Conservation (phyloP, 176 grass and related monocot genomes). For the Eleusine indica region DNA sequence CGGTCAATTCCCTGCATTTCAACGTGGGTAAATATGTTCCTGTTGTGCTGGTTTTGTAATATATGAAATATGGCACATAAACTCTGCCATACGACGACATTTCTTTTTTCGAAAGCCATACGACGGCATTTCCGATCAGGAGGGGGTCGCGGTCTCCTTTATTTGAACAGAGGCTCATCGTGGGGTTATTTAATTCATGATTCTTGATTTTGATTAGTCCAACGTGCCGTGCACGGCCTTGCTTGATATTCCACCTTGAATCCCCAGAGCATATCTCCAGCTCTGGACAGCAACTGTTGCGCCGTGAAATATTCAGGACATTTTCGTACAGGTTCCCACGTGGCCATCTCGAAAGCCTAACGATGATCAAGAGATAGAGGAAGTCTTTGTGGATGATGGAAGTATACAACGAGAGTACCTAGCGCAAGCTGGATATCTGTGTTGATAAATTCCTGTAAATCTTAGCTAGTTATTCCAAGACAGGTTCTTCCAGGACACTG, state of each 20-base stretch:
- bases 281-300: neutral
- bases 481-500: neutral
- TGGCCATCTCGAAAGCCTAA: constrained; percentile 4
- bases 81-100: no score
- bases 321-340: neutral
- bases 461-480: neutral
- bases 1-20: no score
- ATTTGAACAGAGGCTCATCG: neutral
- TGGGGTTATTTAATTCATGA: neutral
- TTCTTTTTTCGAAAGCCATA: no score
- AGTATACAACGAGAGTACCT: neutral
- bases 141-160: neutral
- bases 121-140: neutral
- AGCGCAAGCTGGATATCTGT: neutral
- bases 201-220: constrained; percentile 10
- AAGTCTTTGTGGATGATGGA: neutral
- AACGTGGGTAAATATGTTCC: no score
- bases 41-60: no score
- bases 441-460: neutral
- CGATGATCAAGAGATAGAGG: neutral
- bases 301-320: neutral
- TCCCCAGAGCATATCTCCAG: neutral
- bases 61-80: no score
- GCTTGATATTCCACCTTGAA: constrained; percentile 10
- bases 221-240: neutral